phyloP scores from a whole-genome alignment of 371 early-diverging fungal species.

The Scutellospora calospora region DNA sequence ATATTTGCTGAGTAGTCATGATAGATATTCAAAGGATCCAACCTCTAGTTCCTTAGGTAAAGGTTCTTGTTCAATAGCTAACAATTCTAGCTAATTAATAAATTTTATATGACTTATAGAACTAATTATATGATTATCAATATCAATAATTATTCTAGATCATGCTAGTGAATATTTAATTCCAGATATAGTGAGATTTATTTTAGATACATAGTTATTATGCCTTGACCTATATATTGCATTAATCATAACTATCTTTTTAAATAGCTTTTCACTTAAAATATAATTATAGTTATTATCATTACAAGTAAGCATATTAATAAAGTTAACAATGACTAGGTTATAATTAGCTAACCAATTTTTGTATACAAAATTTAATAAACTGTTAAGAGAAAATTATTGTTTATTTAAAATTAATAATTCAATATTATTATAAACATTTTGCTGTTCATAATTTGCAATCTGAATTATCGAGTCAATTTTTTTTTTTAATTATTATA shows the following conservation, averaged over 20 bases:
- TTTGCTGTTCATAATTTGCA: not conserved
- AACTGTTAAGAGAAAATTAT: not conserved
- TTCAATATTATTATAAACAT: conserved; percentile 8
- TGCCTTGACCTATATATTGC: conserved; percentile 25
- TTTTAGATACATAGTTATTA: conserved; percentile 25
- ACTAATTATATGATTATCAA: not conserved
- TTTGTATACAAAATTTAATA: not conserved
- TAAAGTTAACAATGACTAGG: conserved; percentile 26
- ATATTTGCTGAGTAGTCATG: no score
- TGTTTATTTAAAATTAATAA: conserved; percentile 10
- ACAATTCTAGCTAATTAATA: not conserved
- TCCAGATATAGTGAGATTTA: not conserved
- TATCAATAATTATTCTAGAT: not conserved
- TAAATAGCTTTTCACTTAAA: conserved; percentile 12
- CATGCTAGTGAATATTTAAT: conserved; percentile 32
- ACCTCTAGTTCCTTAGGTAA: conserved; percentile 20
- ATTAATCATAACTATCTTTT: conserved; percentile 10
- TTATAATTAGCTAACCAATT: not conserved
- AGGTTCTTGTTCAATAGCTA: conserved; percentile 1
- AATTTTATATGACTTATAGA: not conserved
- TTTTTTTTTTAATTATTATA: not conserved
- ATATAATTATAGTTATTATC: not conserved
- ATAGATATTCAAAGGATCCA: no score
- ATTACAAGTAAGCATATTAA: conserved; percentile 34
- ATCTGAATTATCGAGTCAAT: conserved; percentile 13